These are phyloP conservation scores for Citrus sinensis DNA, from an alignment of 345 rosid genomes.

Conservation along the genomic window DVS_A1.0 CM039163.1:22734501-22735000, in stretches of 20 bases:
- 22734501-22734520: neutral
- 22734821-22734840: neutral
- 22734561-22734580: neutral
- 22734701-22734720: neutral
- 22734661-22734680: neutral
- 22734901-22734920: slow-evolving; percentile 20
- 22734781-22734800: neutral
- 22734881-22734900: slow-evolving; percentile 20
- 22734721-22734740: slow-evolving; percentile 7
- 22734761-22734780: neutral
- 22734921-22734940: slow-evolving; percentile 19
- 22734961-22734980: slow-evolving; percentile 22
- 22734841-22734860: neutral
- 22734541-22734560: slow-evolving; percentile 10
- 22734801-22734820: slow-evolving; percentile 1
- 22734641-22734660: neutral
- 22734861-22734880: neutral
- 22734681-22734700: neutral
- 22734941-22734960: slow-evolving; percentile 16
- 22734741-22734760: neutral
- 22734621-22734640: slow-evolving; percentile 13
- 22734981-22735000: slow-evolving; percentile 27
- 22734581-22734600: slow-evolving; percentile 8
- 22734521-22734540: slow-evolving; percentile 4
- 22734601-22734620: neutral